Evolutionary conservation across 805 yeast species (phyloP), one percentile per base, ranked within the genome.

Genomic region (Candida gorgasii): DNA sequence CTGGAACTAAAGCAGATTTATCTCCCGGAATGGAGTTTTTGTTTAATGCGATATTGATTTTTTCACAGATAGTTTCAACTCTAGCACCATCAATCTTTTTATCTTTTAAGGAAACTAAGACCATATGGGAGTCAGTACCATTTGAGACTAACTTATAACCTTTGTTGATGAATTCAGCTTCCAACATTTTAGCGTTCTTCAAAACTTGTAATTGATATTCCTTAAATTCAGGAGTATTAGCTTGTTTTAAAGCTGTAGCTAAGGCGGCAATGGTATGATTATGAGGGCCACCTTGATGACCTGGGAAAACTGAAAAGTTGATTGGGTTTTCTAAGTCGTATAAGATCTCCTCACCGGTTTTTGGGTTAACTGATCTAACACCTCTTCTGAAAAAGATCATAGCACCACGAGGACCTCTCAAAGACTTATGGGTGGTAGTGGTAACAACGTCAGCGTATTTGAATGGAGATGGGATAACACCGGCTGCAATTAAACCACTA

Each of bases 211-310:
- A 69, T 72, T 92, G 98, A 73, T 92, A 92, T 57, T 80, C 76
- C 64, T 79, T 84, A 74, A 83, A 92, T 65, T 88, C 97, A 28
- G 96, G 95, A 36, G 92, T 76, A 40, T 79, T 73, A 44, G 96
- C 90, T 75, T 92, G 98, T 62, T 88, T 88, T 59, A 92, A 78
- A 28, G 98, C 98, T 44, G 89, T 92, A 23, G 98, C 95, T 55
- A 92, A 76, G 15, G 98, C 98, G 50, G 96, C 82, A 60, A 92
- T 92, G 56, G 98, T 92, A 71, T 92, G 97, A 75, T 92, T 92
- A 70, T 92, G 98, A 54, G 99, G 99, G 62, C 99, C 99, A 75
- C 99, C 99, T 76, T 92, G 99, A 68, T 92, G 98, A 51, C 95
- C 98, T 55, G 99, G 99, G 87, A 92, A 92, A 43, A 92, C 98